phyloP scores from a whole-genome alignment of 306 rosid genomes.

The Geum urbanum region DNA sequence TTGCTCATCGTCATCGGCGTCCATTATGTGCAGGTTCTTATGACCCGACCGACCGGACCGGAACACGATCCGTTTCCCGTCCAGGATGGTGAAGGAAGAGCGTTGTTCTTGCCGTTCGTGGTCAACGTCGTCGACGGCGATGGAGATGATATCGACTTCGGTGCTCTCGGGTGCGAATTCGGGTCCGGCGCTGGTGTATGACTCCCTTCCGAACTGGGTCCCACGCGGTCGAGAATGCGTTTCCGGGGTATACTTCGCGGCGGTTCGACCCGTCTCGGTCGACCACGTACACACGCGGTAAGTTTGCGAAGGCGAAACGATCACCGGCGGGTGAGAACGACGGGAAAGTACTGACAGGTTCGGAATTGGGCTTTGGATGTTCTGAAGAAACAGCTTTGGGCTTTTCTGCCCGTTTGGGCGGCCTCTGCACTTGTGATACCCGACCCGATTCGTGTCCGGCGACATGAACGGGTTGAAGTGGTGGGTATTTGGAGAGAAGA shows the following conservation, averaged over 20 bases:
- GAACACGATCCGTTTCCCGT: conserved; percentile 77
- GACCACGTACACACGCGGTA: conserved; percentile 62
- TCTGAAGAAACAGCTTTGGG: conserved; percentile 46
- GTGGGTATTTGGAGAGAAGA: conserved; percentile 51
- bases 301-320: conserved; percentile 45
- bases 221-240: conserved; percentile 69
- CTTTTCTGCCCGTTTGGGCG: conserved; percentile 20
- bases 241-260: conserved; percentile 35
- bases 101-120: conserved; percentile 66
- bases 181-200: conserved; percentile 58
- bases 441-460: conserved; percentile 53
- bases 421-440: conserved; percentile 83
- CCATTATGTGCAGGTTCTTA: conserved; percentile 72
- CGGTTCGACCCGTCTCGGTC: conserved; percentile 68
- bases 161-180: conserved; percentile 56
- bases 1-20: conserved; percentile 55
- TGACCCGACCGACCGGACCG: conserved; percentile 70
- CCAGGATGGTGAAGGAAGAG: conserved; percentile 75
- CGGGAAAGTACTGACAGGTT: conserved; percentile 56
- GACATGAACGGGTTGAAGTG: conserved; percentile 88
- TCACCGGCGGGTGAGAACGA: conserved; percentile 69
- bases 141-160: conserved; percentile 56
- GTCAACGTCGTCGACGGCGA: conserved; percentile 48
- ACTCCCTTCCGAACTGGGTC: conserved; percentile 59
- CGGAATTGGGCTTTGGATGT: conserved; percentile 47